Conservation (phyloP, 1,139 yeast genomes). For the Suhomyces terraborum region DNA sequence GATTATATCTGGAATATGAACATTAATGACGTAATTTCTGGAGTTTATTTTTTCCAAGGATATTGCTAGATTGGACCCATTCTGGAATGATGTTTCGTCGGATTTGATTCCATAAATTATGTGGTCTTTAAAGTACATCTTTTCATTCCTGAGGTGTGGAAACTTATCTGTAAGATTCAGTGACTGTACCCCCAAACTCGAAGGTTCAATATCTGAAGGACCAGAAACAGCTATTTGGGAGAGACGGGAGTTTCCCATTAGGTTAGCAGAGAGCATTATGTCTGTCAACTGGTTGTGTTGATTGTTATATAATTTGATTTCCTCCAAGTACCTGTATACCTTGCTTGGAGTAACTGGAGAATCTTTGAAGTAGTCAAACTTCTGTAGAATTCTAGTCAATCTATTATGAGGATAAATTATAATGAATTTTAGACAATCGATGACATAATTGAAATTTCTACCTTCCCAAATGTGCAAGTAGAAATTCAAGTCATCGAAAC, state of each 20-base stretch:
- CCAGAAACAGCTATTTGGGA: conserved; percentile 25
- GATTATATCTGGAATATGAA: conserved; percentile 50
- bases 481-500: conserved; percentile 27
- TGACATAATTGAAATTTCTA: conserved; percentile 22
- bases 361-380: conserved; percentile 20
- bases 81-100: not conserved
- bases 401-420: conserved; percentile 39
- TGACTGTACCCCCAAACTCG: not conserved
- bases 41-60: conserved; percentile 39
- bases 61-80: conserved; percentile 24
- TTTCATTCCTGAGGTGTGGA: conserved; percentile 28
- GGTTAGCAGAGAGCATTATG: conserved; percentile 31
- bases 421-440: conserved; percentile 36
- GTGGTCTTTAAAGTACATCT: conserved; percentile 31
- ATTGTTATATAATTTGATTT: conserved; percentile 30
- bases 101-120: conserved; percentile 33
- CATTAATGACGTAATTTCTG: conserved; percentile 33
- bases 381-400: conserved; percentile 19
- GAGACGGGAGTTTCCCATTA: conserved; percentile 27
- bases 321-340: conserved; percentile 24
- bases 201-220: conserved; percentile 20
- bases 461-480: conserved; percentile 41
- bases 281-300: conserved; percentile 29
- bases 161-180: conserved; percentile 26
- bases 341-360: conserved; percentile 17